Conservation (phyloP, 2,329 filamentous ascomycete genomes). For the Teratosphaeria zuluensis region DNA sequence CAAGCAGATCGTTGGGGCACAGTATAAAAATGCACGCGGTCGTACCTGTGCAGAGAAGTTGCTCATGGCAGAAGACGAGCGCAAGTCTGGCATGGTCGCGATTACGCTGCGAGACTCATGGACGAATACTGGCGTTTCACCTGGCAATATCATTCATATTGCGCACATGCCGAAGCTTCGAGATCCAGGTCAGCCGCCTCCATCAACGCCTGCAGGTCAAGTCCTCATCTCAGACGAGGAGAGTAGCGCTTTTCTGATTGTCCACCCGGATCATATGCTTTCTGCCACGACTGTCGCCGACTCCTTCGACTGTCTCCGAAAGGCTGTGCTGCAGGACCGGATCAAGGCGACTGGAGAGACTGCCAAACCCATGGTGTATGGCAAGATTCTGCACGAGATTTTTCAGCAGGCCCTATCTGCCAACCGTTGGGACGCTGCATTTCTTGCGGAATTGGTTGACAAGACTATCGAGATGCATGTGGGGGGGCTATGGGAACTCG, state of each 20-base stretch:
- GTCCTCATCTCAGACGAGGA: slow-evolving; percentile 66
- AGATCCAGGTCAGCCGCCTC: slow-evolving; percentile 45
- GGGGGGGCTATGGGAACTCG: slow-evolving; percentile 83
- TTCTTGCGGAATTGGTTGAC: slow-evolving; percentile 57
- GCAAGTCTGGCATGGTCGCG: slow-evolving; percentile 52
- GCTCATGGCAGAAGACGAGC: slow-evolving; percentile 72
- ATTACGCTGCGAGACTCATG: slow-evolving; percentile 78
- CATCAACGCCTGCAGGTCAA: slow-evolving; percentile 42
- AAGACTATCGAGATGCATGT: slow-evolving; percentile 65
- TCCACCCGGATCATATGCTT: slow-evolving; percentile 91
- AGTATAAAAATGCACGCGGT: slow-evolving; percentile 56
- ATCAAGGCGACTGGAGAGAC: slow-evolving; percentile 82
- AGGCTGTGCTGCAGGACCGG: slow-evolving; percentile 87
- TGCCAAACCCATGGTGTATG: slow-evolving; percentile 76
- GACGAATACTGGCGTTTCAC: slow-evolving; percentile 67
- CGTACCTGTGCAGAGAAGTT: slow-evolving; percentile 54
- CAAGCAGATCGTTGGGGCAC: slow-evolving; percentile 59
- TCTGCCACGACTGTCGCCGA: slow-evolving; percentile 95
- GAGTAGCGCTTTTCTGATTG: slow-evolving; percentile 62
- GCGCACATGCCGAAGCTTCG: slow-evolving; percentile 47
- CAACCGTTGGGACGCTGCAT: slow-evolving; percentile 68
- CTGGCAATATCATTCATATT: slow-evolving; percentile 73
- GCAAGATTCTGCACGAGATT: slow-evolving; percentile 86
- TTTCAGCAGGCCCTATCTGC: slow-evolving; percentile 82
- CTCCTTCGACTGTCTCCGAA: slow-evolving; percentile 81